Evolutionary conservation across 1,139 yeast species (phyloP), one percentile per base, ranked within the genome.

Genomic region (Wickerhamiella infanticola): DNA sequence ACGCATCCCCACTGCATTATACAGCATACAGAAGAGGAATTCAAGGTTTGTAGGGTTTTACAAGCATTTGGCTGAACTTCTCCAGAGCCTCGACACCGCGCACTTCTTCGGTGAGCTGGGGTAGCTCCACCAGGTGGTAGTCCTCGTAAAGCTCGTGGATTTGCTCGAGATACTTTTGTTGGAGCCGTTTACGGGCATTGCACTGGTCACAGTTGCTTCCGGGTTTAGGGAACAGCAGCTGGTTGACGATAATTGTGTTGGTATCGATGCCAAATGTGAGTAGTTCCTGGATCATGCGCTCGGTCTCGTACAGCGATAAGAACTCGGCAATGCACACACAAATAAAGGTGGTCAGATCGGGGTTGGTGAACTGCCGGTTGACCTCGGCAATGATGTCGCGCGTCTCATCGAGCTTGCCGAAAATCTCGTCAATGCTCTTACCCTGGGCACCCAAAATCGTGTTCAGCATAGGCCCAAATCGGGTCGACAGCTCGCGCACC

Each of bases 301-400:
- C 98, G 25, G 97, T 88, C 66, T 90, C 98, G 64, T 90, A 90
- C 46, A 90, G 71, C 2, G 97, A 88, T 60, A 90, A 72, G 65
- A 90, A 90, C 66, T 90, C 98, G 42, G 96, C 85, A 53, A 90
- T 90, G 67, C 98, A 90, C 40, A 90, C 98, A 67, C 97, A 90
- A 27, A 90, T 84, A 63, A 90, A 90, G 18, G 98, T 90, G 24
- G 98, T 90, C 60, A 90, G 71, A 51, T 90, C 96, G 2, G 98
- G 95, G 64, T 90, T 79, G 58, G 94, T 86, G 69, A 90, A 90
- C 64, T 90, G 98, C 53, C 81, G 81, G 65, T 85, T 90, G 50
- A 90, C 95, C 61, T 85, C 94, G 45, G 78, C 69, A 31, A 93
- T 94, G 53, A 81, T 79, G 51, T 73, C 78, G 56, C 93, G 85